These are phyloP conservation scores for Encephalitozoon romaleae DNA, from an alignment of 371 early-diverging fungal species.

Conservation along the genomic window DNA sequence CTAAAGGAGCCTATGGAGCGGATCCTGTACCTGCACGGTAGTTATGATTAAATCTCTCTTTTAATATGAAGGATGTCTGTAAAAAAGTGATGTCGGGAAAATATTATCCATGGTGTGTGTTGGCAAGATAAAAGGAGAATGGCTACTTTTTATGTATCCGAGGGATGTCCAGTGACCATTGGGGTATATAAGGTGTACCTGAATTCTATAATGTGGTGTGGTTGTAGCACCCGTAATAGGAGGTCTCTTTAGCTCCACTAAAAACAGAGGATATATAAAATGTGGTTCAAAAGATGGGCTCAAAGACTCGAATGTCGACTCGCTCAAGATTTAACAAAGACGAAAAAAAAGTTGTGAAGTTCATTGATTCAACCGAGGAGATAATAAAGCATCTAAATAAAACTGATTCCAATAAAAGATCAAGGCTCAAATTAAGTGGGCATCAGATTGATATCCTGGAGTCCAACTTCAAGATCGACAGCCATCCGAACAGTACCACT, in stretches of 20 bases:
- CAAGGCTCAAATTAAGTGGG: constrained; percentile 9
- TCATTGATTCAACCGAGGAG: constrained; percentile 35
- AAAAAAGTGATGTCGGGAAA: neutral
- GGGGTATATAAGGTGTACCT: too few relatives aligned
- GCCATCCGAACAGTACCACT: constrained; percentile 11
- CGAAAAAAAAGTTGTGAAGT: constrained; percentile 11
- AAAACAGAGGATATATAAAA: neutral
- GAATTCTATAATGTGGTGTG: too few relatives aligned
- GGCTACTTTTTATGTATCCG: too few relatives aligned
- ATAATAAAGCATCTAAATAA: constrained; percentile 11
- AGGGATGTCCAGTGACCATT: too few relatives aligned
- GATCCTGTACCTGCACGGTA: neutral
- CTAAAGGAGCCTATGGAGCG: neutral
- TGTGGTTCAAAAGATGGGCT: neutral
- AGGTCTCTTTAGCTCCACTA: neutral
- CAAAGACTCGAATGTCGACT: neutral
- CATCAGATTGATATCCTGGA: constrained; percentile 30
- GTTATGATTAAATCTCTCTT: neutral
- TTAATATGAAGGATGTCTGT: neutral
- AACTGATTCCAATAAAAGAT: neutral
- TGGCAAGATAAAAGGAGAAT: too few relatives aligned
- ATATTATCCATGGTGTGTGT: too few relatives aligned
- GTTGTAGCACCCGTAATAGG: neutral
- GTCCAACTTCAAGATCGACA: constrained; percentile 11
- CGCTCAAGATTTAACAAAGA: neutral